Conservation (phyloP, 345 rosid species). For the Mallotus nudiflorus region DNA sequence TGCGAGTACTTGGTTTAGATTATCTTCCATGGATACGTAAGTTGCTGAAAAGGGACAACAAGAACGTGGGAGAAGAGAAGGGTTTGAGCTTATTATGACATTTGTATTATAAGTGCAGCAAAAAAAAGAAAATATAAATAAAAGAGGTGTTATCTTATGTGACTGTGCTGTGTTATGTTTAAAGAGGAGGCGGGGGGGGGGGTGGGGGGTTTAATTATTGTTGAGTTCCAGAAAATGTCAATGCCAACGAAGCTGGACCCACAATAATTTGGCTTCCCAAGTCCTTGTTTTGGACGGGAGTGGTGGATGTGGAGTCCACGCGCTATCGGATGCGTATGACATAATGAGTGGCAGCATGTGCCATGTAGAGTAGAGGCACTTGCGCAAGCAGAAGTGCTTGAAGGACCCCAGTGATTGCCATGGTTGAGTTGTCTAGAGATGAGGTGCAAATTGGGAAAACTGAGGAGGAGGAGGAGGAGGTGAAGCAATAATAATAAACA, state of each 20-base stretch:
- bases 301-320: not conserved
- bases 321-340: not conserved
- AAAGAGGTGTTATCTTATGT: not conserved
- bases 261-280: slow-evolving; percentile 16
- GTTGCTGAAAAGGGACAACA: not conserved
- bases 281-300: slow-evolving; percentile 4
- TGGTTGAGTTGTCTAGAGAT: too few relatives aligned
- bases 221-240: slow-evolving; percentile 40
- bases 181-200: too few relatives aligned
- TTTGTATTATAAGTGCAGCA: not conserved
- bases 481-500: too few relatives aligned
- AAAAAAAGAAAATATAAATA: too few relatives aligned
- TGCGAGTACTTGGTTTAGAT: slow-evolving; percentile 13
- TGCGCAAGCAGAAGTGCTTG: slow-evolving; percentile 9
- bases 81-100: not conserved
- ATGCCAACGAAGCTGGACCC: slow-evolving; percentile 49
- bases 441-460: too few relatives aligned
- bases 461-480: too few relatives aligned
- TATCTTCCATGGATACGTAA: slow-evolving; percentile 36
- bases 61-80: slow-evolving; percentile 12
- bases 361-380: slow-evolving; percentile 6
- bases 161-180: too few relatives aligned
- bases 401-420: not conserved
- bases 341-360: slow-evolving; percentile 27
- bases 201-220: slow-evolving; percentile 24